Evolutionary conservation across 2,329 filamentous ascomycete genomes (phyloP).

Genomic region (Penicillium nordicum): DNA sequence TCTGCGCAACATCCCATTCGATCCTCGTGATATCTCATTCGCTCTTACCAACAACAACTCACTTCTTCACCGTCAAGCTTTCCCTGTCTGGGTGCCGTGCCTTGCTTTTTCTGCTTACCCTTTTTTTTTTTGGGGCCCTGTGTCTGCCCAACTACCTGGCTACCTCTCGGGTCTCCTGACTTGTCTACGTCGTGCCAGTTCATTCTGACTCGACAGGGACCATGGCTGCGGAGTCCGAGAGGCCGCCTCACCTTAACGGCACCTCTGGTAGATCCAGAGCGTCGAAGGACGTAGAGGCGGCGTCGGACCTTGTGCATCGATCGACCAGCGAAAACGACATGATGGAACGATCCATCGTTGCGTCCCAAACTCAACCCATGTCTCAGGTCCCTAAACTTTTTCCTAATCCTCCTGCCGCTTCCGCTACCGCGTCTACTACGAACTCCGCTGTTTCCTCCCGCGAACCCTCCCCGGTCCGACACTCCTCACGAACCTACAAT

Average conservation of each 20-base stretch:
- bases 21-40: slow-evolving; percentile 19
- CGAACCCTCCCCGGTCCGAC: slow-evolving; percentile 47
- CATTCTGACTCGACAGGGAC: slow-evolving; percentile 27
- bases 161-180: slow-evolving; percentile 37
- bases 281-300: slow-evolving; percentile 27
- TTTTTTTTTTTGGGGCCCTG: slow-evolving; percentile 10
- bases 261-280: slow-evolving; percentile 29
- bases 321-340: slow-evolving; percentile 31
- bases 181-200: slow-evolving; percentile 31
- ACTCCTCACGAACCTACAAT: slow-evolving; percentile 30
- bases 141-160: slow-evolving; percentile 28
- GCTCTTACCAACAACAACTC: slow-evolving; percentile 15
- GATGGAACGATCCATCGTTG: slow-evolving; percentile 28
- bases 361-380: slow-evolving; percentile 27
- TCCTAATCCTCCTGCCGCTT: slow-evolving; percentile 25
- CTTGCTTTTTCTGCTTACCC: slow-evolving; percentile 22
- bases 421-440: slow-evolving; percentile 38
- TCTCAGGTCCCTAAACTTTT: slow-evolving; percentile 35
- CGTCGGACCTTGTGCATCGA: slow-evolving; percentile 26
- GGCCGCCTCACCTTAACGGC: slow-evolving; percentile 34
- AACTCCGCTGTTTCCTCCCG: slow-evolving; percentile 49
- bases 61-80: slow-evolving; percentile 19
- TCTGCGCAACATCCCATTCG: slow-evolving; percentile 27
- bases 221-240: slow-evolving; percentile 39
- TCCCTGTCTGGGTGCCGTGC: slow-evolving; percentile 16